Conservation (phyloP, 2,329 filamentous ascomycete species). For the Talaromyces piceae region DNA sequence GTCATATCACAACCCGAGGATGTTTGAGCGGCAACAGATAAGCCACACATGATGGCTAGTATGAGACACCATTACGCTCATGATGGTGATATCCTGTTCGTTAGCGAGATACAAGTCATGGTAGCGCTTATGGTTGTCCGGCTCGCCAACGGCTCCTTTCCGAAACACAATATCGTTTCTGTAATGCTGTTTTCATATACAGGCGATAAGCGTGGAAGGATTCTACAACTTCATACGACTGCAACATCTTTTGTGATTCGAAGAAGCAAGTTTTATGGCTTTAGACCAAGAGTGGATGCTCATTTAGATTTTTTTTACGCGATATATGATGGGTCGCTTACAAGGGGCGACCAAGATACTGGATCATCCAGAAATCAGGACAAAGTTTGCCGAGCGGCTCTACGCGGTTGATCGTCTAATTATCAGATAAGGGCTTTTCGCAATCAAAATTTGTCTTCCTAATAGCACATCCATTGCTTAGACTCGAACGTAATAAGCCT, state of each 20-base stretch:
- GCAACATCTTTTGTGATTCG: background rate
- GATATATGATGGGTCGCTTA: background rate
- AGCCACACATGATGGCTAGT: background rate
- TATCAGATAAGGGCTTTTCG: no score
- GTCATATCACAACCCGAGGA: no score
- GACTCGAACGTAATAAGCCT: no score
- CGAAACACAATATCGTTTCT: conserved; percentile 1
- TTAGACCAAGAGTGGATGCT: background rate
- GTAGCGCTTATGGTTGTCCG: conserved; percentile 2
- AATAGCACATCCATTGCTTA: no score
- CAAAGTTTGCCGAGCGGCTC: background rate
- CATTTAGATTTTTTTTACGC: background rate
- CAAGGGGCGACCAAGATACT: background rate
- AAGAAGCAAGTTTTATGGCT: background rate
- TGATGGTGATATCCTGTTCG: background rate
- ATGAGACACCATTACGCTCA: background rate
- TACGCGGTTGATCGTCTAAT: background rate
- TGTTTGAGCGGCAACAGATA: background rate
- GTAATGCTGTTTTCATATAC: background rate
- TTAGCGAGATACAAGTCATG: conserved; percentile 1
- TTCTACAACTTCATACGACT: background rate
- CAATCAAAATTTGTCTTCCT: no score
- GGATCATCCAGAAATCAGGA: background rate
- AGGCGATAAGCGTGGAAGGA: background rate
- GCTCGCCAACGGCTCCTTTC: background rate